Evolutionary conservation across 176 grass and related monocot species (phyloP).

Genomic region (Luzula sylvatica): DNA sequence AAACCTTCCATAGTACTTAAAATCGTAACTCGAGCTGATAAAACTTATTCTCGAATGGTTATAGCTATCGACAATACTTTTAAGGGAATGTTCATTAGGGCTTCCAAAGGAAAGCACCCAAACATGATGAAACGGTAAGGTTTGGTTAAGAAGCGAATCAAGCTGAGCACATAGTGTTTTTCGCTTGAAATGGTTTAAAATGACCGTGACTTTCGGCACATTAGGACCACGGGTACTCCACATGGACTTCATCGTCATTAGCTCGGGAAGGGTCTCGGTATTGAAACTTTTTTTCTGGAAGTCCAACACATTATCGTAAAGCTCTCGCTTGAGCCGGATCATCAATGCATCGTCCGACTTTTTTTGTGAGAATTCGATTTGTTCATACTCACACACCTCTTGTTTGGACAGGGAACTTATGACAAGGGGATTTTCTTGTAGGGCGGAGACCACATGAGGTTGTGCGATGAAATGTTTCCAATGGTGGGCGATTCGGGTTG

Average conservation of each 20-base stretch:
- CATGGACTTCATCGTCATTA: constrained; percentile 52
- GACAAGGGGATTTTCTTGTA: constrained; percentile 8
- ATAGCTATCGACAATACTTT: constrained; percentile 62
- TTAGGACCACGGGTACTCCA: constrained; percentile 20
- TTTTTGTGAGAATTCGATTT: constrained; percentile 93
- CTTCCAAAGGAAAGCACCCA: constrained; percentile 93
- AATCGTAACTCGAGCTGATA: constrained; percentile 75
- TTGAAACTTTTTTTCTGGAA: constrained; percentile 49
- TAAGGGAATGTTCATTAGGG: constrained; percentile 53
- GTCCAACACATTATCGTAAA: constrained; percentile 64
- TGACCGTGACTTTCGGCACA: constrained; percentile 55
- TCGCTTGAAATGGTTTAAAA: constrained; percentile 96
- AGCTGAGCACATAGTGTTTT: constrained; percentile 89
- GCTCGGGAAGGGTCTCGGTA: constrained; percentile 71
- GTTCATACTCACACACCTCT: constrained; percentile 86
- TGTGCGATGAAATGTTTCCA: constrained; percentile 60
- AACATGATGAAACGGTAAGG: constrained; percentile 77
- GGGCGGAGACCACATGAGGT: constrained; percentile 1
- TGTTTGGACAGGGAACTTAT: constrained; percentile 14
- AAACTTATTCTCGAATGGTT: constrained; percentile 88
- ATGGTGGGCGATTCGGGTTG: constrained; percentile 56
- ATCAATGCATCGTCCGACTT: constrained; percentile 62
- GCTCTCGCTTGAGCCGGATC: constrained; percentile 79
- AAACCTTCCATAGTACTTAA: constrained; percentile 98
- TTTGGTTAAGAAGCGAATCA: constrained; percentile 55